Percentiles rank a stretch among this genome's conserved stretches.
phyloP scores from a whole-genome alignment of 148 eudicot genomes.

The Dianthus caryophyllus region DNA sequence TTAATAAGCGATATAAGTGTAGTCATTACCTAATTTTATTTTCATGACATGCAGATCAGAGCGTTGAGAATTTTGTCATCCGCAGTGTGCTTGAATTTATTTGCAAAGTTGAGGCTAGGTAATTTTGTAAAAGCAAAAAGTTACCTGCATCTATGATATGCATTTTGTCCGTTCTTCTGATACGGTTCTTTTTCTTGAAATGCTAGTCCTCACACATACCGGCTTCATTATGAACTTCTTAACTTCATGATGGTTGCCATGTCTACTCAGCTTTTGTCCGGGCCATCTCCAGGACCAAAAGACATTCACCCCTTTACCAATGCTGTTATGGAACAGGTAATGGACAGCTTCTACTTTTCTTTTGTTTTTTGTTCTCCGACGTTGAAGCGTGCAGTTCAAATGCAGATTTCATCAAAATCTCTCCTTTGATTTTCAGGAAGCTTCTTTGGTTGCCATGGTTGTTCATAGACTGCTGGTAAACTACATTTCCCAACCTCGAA shows the following conservation, averaged over 20 bases:
- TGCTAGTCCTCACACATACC: conserved; percentile 63
- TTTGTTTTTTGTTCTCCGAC: too few relatives aligned
- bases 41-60: conserved; percentile 45
- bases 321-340: conserved; percentile 80
- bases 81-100: conserved; percentile 54
- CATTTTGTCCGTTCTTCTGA: conserved; percentile 19
- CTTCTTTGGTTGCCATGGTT: conserved; percentile 53
- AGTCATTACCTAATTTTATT: conserved; percentile 11
- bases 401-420: background rate
- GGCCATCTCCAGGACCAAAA: conserved; percentile 74
- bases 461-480: conserved; percentile 65
- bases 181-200: conserved; percentile 22
- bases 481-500: conserved; percentile 57
- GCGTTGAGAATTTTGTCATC: conserved; percentile 51
- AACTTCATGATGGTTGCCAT: conserved; percentile 75
- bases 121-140: conserved; percentile 17
- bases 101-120: conserved; percentile 82
- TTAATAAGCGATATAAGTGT: background rate
- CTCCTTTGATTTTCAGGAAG: conserved; percentile 45
- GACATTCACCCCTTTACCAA: conserved; percentile 76
- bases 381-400: conserved; percentile 10
- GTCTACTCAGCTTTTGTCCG: conserved; percentile 90
- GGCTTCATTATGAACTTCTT: conserved; percentile 79
- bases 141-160: conserved; percentile 8
- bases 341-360: background rate